These are phyloP conservation scores for Aspergillus transmontanensis DNA, from an alignment of 2,329 filamentous ascomycete genomes.

Conservation along the genomic window DNA sequence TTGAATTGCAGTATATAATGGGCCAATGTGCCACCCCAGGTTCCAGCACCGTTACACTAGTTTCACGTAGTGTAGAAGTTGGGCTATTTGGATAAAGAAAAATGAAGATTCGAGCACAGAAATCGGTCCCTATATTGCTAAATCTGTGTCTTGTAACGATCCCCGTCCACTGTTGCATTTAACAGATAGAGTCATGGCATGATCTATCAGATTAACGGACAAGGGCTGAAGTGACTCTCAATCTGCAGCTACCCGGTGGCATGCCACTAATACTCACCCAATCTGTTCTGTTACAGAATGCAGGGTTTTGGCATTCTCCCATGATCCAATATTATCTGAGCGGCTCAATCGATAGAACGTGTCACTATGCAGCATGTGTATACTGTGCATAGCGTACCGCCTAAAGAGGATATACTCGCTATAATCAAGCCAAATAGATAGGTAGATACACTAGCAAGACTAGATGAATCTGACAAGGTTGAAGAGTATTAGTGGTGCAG, in stretches of 20 bases:
- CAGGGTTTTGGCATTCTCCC: background rate
- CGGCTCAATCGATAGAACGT: conserved; percentile 28
- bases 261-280: background rate
- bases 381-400: conserved; percentile 33
- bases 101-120: background rate
- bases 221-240: background rate
- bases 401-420: conserved; percentile 28
- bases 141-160: background rate
- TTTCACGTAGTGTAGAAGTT: background rate
- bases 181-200: background rate
- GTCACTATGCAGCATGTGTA: conserved; percentile 36
- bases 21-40: background rate
- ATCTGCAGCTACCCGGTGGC: background rate
- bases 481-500: conserved; percentile 22
- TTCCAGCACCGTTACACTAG: background rate
- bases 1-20: background rate
- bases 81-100: background rate
- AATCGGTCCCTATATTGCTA: background rate
- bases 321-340: conserved; percentile 10
- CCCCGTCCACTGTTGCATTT: background rate
- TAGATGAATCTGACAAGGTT: conserved; percentile 24
- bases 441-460: conserved; percentile 27
- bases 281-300: background rate
- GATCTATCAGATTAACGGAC: background rate
- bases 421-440: conserved; percentile 41